Evolutionary conservation across 768 basidiomycete species (phyloP).

Genomic region (Lactifluus pinguis): DNA sequence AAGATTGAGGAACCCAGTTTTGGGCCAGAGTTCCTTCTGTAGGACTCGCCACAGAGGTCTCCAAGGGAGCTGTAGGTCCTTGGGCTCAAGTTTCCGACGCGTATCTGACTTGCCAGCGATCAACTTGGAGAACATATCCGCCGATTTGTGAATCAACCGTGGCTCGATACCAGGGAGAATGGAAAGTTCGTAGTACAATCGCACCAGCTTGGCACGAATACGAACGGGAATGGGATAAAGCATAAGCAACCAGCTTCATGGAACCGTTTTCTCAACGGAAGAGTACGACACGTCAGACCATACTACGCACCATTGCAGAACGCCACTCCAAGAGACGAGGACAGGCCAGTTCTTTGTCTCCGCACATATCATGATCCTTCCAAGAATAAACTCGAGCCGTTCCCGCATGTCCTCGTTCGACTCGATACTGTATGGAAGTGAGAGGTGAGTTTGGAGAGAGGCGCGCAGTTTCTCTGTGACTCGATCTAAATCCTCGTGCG

Average conservation of each 20-base stretch:
- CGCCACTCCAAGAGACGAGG: conserved; percentile 68
- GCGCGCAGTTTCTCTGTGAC: conserved; percentile 48
- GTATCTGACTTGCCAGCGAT: conserved; percentile 55
- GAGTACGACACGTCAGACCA: background rate
- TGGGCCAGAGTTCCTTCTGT: conserved; percentile 68
- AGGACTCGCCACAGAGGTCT: conserved; percentile 67
- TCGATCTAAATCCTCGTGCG: conserved; percentile 21
- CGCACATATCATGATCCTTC: conserved; percentile 58
- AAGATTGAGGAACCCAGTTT: conserved; percentile 48
- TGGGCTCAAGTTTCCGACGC: conserved; percentile 55
- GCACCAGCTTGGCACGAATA: conserved; percentile 63
- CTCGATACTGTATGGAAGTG: conserved; percentile 68
- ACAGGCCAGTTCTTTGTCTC: conserved; percentile 67
- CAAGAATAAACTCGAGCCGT: conserved; percentile 58
- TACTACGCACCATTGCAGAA: conserved; percentile 60
- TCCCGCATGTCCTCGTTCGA: conserved; percentile 60
- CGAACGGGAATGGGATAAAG: conserved; percentile 65
- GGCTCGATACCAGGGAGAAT: conserved; percentile 68
- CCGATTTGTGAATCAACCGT: conserved; percentile 62
- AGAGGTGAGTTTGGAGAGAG: conserved; percentile 56
- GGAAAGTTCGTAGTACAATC: conserved; percentile 72
- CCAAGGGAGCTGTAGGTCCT: conserved; percentile 68
- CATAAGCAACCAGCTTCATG: conserved; percentile 65
- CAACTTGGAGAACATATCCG: conserved; percentile 67
- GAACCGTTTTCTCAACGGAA: background rate